Conservation (phyloP, 495 filamentous ascomycete genomes). For the Penicillium cinerascens region DNA sequence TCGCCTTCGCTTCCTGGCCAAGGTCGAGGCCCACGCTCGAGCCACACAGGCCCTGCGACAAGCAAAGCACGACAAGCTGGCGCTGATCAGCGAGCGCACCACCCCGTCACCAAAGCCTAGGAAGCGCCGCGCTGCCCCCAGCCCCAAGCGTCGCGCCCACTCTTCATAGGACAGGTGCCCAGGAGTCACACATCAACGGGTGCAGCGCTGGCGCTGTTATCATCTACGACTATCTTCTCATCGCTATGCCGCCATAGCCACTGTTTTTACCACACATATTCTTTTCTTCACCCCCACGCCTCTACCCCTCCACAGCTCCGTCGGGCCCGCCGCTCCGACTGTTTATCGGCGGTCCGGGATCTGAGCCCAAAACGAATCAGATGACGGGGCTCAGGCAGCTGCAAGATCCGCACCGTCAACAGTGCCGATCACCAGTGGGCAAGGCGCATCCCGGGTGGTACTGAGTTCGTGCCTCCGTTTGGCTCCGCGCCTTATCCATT, state of each 20-base stretch:
- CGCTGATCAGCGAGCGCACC: conserved; percentile 31
- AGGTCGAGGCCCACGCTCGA: conserved; percentile 45
- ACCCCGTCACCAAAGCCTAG: conserved; percentile 30
- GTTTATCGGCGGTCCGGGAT: conserved; percentile 18
- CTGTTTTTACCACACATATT: conserved; percentile 1
- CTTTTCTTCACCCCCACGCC: conserved; percentile 6
- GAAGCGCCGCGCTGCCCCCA: conserved; percentile 35
- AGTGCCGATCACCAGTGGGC: conserved; percentile 6
- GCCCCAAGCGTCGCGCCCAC: conserved; percentile 35
- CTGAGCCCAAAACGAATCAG: conserved; percentile 12
- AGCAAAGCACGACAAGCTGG: conserved; percentile 35
- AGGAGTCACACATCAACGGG: conserved; percentile 2
- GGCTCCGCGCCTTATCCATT: conserved; percentile 5
- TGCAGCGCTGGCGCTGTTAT: conserved; percentile 25
- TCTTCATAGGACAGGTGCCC: conserved; percentile 21
- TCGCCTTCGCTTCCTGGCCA: conserved; percentile 42
- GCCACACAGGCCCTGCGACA: conserved; percentile 42
- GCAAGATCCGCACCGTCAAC: conserved; percentile 7
- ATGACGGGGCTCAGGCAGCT: conserved; percentile 12
- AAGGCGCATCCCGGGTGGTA: conserved; percentile 3
- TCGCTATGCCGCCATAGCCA: conserved; percentile 8
- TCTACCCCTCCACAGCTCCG: conserved; percentile 1
- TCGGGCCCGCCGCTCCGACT: not conserved
- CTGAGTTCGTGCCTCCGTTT: not conserved
- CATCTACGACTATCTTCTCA: conserved; percentile 9